Percentiles rank a stretch among this genome's conserved stretches.
Evolutionary conservation across 371 early-diverging fungal species (phyloP).

Genomic region (Apophysomyces sp.): DNA sequence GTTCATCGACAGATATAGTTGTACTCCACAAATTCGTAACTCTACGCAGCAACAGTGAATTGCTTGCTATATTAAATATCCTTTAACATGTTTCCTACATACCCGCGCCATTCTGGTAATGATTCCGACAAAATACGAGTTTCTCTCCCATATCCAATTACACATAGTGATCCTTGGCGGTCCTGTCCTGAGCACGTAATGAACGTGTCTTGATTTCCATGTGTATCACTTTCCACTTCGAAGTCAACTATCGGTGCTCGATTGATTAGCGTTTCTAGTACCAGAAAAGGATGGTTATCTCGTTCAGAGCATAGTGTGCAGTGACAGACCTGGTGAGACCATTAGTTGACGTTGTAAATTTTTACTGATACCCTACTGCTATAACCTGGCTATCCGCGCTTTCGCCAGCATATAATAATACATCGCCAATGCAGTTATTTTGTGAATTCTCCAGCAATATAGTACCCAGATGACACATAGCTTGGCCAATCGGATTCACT

Average conservation of each 20-base stretch:
- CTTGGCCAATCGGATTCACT: slow-evolving; percentile 27
- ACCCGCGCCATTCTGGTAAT: slow-evolving; percentile 32
- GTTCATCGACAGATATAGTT: background rate
- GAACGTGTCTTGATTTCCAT: slow-evolving; percentile 18
- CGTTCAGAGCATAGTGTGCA: background rate
- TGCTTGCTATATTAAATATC: no score
- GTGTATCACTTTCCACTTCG: slow-evolving; percentile 5
- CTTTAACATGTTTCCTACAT: background rate
- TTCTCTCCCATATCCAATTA: slow-evolving; percentile 25
- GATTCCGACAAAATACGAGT: slow-evolving; percentile 10
- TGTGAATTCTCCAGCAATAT: slow-evolving; percentile 4
- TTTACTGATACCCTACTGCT: slow-evolving; percentile 20
- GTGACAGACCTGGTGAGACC: background rate
- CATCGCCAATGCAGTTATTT: slow-evolving; percentile 2
- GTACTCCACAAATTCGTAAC: slow-evolving; percentile 13
- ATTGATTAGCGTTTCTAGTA: slow-evolving; percentile 25
- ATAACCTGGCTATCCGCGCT: slow-evolving; percentile 36
- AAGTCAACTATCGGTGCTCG: slow-evolving; percentile 38
- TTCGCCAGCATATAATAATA: slow-evolving; percentile 36
- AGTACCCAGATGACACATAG: slow-evolving; percentile 29
- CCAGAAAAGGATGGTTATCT: background rate
- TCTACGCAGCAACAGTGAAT: background rate
- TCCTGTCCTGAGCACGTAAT: slow-evolving; percentile 35
- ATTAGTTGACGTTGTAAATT: background rate
- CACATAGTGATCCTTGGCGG: slow-evolving; percentile 23